phyloP scores from a whole-genome alignment of 2,329 filamentous ascomycete species.

The Pseudocercospora vitis region DNA sequence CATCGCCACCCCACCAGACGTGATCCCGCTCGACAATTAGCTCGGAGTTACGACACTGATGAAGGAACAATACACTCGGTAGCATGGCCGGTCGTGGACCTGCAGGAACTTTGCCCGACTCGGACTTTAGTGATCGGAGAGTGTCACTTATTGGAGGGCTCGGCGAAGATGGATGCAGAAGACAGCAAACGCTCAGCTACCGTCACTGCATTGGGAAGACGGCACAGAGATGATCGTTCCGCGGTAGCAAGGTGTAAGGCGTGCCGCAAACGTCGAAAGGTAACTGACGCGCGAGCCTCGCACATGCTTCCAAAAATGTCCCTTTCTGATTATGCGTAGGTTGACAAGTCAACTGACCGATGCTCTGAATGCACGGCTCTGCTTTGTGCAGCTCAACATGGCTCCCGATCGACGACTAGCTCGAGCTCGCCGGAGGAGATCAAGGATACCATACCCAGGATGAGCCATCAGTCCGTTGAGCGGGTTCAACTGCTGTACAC shows the following conservation, averaged over 20 bases:
- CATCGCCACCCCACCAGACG: too few relatives aligned
- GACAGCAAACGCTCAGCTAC: background rate
- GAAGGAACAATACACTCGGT: background rate
- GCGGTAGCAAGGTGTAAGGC: constrained; percentile 5
- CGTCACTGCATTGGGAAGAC: background rate
- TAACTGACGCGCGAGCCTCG: background rate
- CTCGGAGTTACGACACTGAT: background rate
- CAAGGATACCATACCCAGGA: constrained; percentile 3
- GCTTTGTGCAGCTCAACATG: background rate
- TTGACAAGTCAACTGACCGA: constrained; percentile 1
- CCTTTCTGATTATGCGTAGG: background rate
- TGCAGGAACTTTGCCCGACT: background rate
- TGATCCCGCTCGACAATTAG: background rate
- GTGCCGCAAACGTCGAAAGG: constrained; percentile 6
- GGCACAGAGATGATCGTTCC: background rate
- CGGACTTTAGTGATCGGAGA: background rate
- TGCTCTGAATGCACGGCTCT: constrained; percentile 7
- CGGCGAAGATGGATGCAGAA: background rate
- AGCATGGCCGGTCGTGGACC: background rate
- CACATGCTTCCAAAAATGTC: background rate
- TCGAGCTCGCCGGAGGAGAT: constrained; percentile 4
- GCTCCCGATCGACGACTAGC: background rate
- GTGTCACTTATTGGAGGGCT: background rate
- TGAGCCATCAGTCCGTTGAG: constrained; percentile 8
- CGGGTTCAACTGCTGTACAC: constrained; percentile 12